phyloP scores from a whole-genome alignment of 306 rosid genomes.

The Prunus fruticosa region DNA sequence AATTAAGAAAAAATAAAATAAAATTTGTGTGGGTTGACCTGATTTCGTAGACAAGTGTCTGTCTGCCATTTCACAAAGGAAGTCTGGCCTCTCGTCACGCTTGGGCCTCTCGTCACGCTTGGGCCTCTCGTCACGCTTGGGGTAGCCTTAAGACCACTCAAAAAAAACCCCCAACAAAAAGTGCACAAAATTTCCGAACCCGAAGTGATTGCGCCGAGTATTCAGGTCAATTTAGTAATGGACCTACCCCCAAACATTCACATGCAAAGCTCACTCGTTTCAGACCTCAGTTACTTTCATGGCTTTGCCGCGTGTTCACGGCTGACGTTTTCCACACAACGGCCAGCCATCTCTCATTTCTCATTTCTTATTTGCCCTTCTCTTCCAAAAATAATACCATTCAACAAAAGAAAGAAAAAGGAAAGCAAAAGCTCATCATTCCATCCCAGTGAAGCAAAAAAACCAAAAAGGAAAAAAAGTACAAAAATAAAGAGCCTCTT shows the following conservation, averaged over 20 bases:
- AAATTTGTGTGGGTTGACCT: too few relatives aligned
- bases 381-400: background rate
- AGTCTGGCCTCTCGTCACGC: too few relatives aligned
- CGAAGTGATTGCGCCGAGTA: slow-evolving; percentile 39
- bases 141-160: too few relatives aligned
- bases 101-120: too few relatives aligned
- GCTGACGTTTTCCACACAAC: slow-evolving; percentile 8
- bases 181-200: too few relatives aligned
- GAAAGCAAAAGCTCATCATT: background rate
- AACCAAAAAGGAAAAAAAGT: background rate
- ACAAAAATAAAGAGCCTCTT: background rate
- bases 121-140: too few relatives aligned
- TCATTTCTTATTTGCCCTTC: background rate
- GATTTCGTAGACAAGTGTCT: too few relatives aligned
- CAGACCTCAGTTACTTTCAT: background rate
- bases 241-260: slow-evolving; percentile 11
- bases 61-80: too few relatives aligned
- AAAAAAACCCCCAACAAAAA: background rate
- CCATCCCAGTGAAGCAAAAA: background rate
- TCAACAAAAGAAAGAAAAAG: background rate
- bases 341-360: background rate
- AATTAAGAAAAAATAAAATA: too few relatives aligned
- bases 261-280: slow-evolving; percentile 17
- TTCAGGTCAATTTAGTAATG: slow-evolving; percentile 27
- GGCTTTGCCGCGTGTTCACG: slow-evolving; percentile 18